Evolutionary conservation across 192 early-diverging fungal species (phyloP).

Genomic region (Chytriomyces confervae): DNA sequence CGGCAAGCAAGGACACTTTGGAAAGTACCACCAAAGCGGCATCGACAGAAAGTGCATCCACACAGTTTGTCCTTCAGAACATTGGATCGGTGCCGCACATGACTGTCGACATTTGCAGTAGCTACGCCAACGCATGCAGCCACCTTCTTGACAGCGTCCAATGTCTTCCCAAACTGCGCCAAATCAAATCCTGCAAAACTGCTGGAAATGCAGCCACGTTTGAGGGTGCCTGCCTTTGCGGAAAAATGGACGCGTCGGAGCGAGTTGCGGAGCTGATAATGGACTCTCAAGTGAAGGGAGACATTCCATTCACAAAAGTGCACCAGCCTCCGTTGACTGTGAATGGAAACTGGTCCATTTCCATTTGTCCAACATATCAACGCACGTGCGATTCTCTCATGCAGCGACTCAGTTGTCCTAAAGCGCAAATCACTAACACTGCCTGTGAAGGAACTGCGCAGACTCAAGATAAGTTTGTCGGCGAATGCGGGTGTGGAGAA

Average conservation of each 20-base stretch:
- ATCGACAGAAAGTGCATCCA: background rate
- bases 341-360: conserved; percentile 11
- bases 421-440: background rate
- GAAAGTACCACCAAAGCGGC: background rate
- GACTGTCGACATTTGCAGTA: conserved; percentile 6
- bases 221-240: background rate
- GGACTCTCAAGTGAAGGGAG: conserved; percentile 1
- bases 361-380: conserved; percentile 9
- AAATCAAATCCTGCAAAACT: background rate
- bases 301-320: conserved; percentile 18
- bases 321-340: conserved; percentile 11
- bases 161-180: background rate
- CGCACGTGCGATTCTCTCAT: conserved; percentile 2
- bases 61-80: background rate
- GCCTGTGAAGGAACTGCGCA: background rate
- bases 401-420: background rate
- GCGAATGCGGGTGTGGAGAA: background rate
- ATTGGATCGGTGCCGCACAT: conserved; percentile 5
- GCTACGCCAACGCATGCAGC: background rate
- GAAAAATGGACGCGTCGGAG: background rate
- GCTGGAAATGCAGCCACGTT: conserved; percentile 4
- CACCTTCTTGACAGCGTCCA: background rate
- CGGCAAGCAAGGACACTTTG: background rate
- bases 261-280: conserved; percentile 12
- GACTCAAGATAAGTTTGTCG: conserved; percentile 1